These are phyloP conservation scores for Talaromyces sp. DNA, from an alignment of 2,329 filamentous ascomycete genomes.

Conservation along the genomic window DNA sequence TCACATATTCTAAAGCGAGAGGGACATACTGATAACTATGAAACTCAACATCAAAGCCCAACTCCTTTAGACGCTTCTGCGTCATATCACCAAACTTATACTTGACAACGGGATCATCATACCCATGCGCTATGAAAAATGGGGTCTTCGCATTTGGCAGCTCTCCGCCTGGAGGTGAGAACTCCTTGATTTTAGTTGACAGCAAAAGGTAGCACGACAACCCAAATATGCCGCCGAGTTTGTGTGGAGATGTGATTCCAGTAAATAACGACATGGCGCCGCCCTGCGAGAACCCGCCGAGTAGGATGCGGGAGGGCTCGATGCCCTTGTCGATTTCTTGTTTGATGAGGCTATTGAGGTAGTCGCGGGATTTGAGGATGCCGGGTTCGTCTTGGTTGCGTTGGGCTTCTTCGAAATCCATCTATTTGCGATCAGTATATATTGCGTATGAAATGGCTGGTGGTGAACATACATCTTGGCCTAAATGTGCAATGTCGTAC, in stretches of 20 bases:
- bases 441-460: background rate
- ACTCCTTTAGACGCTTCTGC: conserved; percentile 59
- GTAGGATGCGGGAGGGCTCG: conserved; percentile 73
- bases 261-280: conserved; percentile 82
- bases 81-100: conserved; percentile 67
- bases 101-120: conserved; percentile 68
- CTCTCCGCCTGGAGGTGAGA: conserved; percentile 48
- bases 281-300: conserved; percentile 68
- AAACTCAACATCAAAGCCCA: conserved; percentile 72
- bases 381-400: conserved; percentile 58
- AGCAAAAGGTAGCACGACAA: conserved; percentile 79
- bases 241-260: conserved; percentile 68
- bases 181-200: conserved; percentile 59
- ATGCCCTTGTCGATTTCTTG: conserved; percentile 78
- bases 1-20: background rate
- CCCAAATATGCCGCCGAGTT: conserved; percentile 83
- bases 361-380: conserved; percentile 68
- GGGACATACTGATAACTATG: conserved; percentile 67
- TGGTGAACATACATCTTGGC: conserved; percentile 35
- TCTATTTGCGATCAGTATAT: conserved; percentile 24
- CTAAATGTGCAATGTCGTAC: conserved; percentile 49
- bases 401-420: conserved; percentile 41
- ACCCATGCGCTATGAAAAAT: conserved; percentile 88
- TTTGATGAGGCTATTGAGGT: conserved; percentile 76
- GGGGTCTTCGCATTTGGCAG: conserved; percentile 71